Percentiles rank a stretch among this genome's conserved stretches.
Conservation (phyloP, 768 basidiomycete genomes). For the Xerocomellus intermedius region DNA sequence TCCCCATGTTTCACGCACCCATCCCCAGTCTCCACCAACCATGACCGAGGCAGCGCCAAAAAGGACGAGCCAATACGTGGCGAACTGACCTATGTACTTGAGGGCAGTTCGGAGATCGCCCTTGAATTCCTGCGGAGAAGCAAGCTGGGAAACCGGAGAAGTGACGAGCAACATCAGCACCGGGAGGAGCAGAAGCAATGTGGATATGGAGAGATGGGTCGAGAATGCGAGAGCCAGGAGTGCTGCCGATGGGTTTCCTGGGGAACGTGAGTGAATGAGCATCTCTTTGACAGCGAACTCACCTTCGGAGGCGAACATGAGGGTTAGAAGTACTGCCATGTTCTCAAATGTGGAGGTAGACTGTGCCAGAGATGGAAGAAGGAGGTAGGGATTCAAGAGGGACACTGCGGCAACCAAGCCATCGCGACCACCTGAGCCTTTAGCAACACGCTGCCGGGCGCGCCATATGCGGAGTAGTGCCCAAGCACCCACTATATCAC, state of each 20-base stretch:
- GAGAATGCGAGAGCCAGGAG: constrained; percentile 70
- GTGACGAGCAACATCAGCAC: constrained; percentile 61
- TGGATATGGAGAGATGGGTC: constrained; percentile 70
- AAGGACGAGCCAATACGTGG: constrained; percentile 48
- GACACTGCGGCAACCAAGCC: constrained; percentile 64
- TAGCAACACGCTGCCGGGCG: constrained; percentile 50
- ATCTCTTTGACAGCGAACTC: constrained; percentile 10
- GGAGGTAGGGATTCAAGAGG: constrained; percentile 85
- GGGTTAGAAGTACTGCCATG: constrained; percentile 57
- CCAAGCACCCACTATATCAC: constrained; percentile 68
- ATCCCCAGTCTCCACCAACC: constrained; percentile 58
- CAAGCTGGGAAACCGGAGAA: constrained; percentile 64
- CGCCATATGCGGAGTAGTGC: constrained; percentile 68
- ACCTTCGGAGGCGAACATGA: constrained; percentile 76
- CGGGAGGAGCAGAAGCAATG: constrained; percentile 64
- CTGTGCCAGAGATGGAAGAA: constrained; percentile 74
- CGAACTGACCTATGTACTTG: constrained; percentile 47
- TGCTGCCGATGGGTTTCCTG: constrained; percentile 59
- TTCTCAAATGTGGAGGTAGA: constrained; percentile 88
- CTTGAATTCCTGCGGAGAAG: constrained; percentile 47
- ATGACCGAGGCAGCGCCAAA: constrained; percentile 47
- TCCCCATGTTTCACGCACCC: constrained; percentile 83
- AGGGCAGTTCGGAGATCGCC: constrained; percentile 5
- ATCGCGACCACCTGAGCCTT: constrained; percentile 46
- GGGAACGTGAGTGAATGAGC: background rate